Base-by-base conservation (phyloP, 768 basidiomycete genomes). In the Boletus rex-veris region DNA sequence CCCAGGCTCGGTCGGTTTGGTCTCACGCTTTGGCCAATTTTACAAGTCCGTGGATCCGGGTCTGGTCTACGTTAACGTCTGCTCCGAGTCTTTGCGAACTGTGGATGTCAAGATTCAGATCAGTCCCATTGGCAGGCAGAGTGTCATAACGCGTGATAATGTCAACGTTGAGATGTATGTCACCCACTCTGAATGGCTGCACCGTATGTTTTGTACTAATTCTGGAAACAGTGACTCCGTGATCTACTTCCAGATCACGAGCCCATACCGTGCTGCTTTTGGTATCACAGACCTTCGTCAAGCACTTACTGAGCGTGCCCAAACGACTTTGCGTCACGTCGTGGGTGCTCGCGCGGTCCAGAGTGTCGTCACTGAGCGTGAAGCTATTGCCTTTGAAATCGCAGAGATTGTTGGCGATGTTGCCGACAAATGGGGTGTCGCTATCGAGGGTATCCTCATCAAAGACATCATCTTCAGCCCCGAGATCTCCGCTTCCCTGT, bases 61-160 rank as follows among this genome's bases (percentile, higher is more conserved):
- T 53, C 80, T 97, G 33, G 89, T 88, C 48, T 83, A 92, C 62
- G 86, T 97, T 71, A 97, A 98, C 68, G 90, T 96, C 56, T 96
- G 94, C 80, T 90, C 92, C 15, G 96, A 98, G 70, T 80, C 80
- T 2, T 79, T 98, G 41, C 83, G 85, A 53, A 70, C 88, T 45
- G 92, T 98, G 59, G 91, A 97, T 66, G 94, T 98, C 72, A 96
- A 95, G 72, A 96, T 98, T 59, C 94, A 96, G 71, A 93, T 98
- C 62, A 88, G 84, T 60, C 74, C 88, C 24, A 92, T 95, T 63
- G 92, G 92, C 47, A 77, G 85, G 50, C 92, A 94, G 74, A 82
- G 77, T 38, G 95, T 98, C 66, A 93, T 97, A 72, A 97, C 95
- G 36, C 85, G 92, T 53, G 94, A 97, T 76, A 97, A 97, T 65